phyloP scores from a whole-genome alignment of 2,329 filamentous ascomycete species.

The Ophiostoma australiae region DNA sequence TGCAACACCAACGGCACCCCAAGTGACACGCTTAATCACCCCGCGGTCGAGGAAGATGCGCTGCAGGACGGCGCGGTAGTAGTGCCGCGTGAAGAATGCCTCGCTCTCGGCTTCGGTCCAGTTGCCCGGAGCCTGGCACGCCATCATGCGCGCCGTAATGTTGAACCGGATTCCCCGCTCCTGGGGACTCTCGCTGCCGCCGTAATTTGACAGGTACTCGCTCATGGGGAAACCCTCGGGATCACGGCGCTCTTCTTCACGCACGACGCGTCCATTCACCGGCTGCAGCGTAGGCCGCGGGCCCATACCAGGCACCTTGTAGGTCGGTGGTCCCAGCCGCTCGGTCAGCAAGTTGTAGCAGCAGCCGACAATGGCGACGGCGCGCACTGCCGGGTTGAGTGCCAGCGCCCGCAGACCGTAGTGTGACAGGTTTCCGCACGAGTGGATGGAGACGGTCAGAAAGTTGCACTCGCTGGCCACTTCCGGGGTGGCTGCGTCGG shows the following conservation, averaged over 20 bases:
- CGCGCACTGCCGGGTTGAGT: constrained; percentile 75
- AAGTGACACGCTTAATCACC: constrained; percentile 61
- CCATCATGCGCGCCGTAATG: constrained; percentile 97
- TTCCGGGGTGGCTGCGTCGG: background rate
- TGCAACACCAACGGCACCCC: constrained; percentile 33
- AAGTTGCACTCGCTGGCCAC: constrained; percentile 40
- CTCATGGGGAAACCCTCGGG: constrained; percentile 95
- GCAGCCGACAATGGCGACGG: constrained; percentile 94
- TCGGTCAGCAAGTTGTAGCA: constrained; percentile 97
- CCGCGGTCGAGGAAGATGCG: constrained; percentile 84
- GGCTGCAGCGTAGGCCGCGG: constrained; percentile 60
- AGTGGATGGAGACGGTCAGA: constrained; percentile 93
- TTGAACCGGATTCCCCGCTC: constrained; percentile 71
- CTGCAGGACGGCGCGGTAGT: constrained; percentile 85
- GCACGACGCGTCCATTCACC: constrained; percentile 61
- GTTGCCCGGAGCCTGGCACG: constrained; percentile 88
- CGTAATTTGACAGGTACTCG: constrained; percentile 54
- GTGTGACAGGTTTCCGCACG: constrained; percentile 95
- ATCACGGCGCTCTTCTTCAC: constrained; percentile 69
- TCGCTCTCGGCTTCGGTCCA: constrained; percentile 81
- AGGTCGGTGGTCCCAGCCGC: constrained; percentile 76
- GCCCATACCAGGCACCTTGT: constrained; percentile 68
- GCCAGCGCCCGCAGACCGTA: constrained; percentile 83
- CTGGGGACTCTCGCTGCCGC: constrained; percentile 44
- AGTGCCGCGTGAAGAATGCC: constrained; percentile 86